A percentile compares a stretch with the other conserved stretches of the same genome.
Conservation (phyloP, 306 rosid species). For the Quercus cerris region DNA sequence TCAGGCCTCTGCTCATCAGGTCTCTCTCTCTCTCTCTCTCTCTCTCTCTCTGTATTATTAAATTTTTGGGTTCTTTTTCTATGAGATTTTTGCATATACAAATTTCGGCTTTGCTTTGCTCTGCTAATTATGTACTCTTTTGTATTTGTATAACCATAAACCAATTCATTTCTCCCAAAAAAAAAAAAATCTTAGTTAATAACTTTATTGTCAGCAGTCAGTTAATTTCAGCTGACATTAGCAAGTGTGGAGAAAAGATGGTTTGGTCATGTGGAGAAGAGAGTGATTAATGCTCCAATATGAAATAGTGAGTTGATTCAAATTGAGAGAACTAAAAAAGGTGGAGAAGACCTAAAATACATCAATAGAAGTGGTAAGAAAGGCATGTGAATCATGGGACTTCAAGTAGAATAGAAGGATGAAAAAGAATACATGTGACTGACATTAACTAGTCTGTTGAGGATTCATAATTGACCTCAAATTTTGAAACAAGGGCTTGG, state of each 20-base stretch:
- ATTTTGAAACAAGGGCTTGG: no score
- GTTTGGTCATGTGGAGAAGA: no score
- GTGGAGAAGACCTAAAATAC: no score
- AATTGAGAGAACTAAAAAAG: no score
- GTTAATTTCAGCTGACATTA: background rate
- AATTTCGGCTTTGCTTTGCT: background rate
- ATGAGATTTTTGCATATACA: background rate
- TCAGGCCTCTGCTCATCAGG: slow-evolving; percentile 49
- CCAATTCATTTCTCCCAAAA: background rate
- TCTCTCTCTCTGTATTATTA: background rate
- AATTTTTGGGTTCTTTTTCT: background rate
- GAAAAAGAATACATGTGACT: no score
- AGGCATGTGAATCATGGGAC: no score
- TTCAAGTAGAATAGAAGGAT: no score
- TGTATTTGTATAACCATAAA: background rate
- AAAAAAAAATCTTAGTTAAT: background rate
- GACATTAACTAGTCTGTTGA: no score
- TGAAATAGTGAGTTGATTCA: no score
- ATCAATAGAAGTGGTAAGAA: no score
- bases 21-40: slow-evolving; percentile 23
- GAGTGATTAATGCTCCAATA: no score
- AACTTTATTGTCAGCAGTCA: background rate
- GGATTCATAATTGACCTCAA: no score
- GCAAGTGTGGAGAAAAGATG: background rate
- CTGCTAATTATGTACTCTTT: background rate